Base-by-base conservation (phyloP, 495 filamentous ascomycete genomes). In the Aspergillus steynii region DNA sequence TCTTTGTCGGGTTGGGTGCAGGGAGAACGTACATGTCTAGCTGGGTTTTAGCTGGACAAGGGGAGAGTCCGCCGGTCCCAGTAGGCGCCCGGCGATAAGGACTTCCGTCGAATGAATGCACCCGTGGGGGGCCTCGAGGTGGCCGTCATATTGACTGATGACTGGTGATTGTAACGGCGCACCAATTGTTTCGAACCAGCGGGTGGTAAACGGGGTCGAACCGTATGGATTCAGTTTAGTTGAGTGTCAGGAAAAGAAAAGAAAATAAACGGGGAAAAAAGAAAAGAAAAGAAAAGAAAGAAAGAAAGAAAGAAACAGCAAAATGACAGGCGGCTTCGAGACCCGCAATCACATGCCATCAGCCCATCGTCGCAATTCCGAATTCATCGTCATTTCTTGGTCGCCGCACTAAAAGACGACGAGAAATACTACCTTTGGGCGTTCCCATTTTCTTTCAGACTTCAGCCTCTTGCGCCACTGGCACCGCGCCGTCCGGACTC, bases 341-440 rank as follows among this genome's bases (percentile, higher is more conserved):
- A 77, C 73, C 74, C 74, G 64, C 74, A 70, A 72, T 77, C 74
- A 77, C 74, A 77, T 77, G 74, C 67, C 48, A 47, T 53, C 50
- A 50, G 53, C 56, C 50, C 50, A 53, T 32, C 32, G 20, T 53
- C 6, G 52, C 52, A 42, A 34, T 54, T 54, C 53, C 34, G 53
- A 37, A 47, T 47, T 47, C 53, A 48, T 28, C 57, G 64, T 57
- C 62, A 3, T 48, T 8, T 56, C 29, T 20, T 27, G 20, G 20
- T 20, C 20, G 20, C 20, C 20, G 20, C 20, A 20, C 20, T 20
- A 20, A 20, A 20, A 20, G 20, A 20, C 20, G 20, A 20, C 20
- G 20, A 20, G 20, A 20, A 20, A 20, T 20, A 20, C 20, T 20
- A 20, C 20, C 20, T 20, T 20, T 20, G 20, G 20, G 20, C 42